Evolutionary conservation across 176 grass and related monocot genomes (phyloP).

Genomic region (Carex parvula): DNA sequence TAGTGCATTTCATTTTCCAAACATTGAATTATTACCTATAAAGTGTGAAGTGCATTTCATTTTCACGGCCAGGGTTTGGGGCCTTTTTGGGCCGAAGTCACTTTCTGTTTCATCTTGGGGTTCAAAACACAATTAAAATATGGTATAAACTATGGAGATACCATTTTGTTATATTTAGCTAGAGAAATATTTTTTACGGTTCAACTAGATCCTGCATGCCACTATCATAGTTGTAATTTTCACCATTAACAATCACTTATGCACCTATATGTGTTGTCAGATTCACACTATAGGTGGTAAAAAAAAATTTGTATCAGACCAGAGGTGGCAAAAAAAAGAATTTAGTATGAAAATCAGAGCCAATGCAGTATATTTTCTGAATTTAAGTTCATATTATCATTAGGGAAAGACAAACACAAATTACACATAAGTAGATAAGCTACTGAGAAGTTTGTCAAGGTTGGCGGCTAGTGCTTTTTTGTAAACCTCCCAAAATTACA

Average conservation of each 20-base stretch:
- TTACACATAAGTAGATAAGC: not conserved
- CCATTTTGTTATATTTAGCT: not conserved
- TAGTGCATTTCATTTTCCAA: slow-evolving; percentile 3
- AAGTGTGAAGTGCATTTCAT: not conserved
- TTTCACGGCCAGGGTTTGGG: not conserved
- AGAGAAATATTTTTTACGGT: not conserved
- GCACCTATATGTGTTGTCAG: not conserved
- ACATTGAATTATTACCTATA: not conserved
- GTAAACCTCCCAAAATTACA: not conserved
- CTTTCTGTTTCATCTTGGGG: not conserved
- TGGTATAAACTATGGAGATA: not conserved
- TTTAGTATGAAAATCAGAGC: too few relatives aligned
- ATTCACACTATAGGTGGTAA: not conserved
- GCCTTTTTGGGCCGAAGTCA: not conserved
- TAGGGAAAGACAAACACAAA: not conserved
- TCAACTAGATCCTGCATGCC: not conserved
- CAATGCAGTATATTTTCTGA: not conserved
- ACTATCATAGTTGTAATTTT: not conserved
- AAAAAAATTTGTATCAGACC: too few relatives aligned
- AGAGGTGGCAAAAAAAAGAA: too few relatives aligned
- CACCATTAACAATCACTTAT: not conserved
- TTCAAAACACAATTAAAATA: not conserved
- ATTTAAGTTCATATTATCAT: not conserved
- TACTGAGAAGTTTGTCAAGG: not conserved
- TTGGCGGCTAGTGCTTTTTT: not conserved